These are phyloP conservation scores for Fusarium dimerum DNA, from an alignment of 2,329 filamentous ascomycete species.

Conservation along the genomic window DNA sequence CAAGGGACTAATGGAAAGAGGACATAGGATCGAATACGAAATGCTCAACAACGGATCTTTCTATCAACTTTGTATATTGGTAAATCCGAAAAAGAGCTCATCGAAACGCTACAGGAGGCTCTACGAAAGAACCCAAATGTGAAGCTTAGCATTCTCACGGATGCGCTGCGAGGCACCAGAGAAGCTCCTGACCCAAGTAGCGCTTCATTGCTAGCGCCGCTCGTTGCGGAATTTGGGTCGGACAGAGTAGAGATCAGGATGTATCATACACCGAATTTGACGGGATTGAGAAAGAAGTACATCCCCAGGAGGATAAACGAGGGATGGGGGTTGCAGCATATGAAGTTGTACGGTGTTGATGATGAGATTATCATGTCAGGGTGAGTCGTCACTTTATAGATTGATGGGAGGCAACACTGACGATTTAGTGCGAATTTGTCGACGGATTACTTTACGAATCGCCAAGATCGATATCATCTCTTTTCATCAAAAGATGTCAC, in stretches of 20 bases:
- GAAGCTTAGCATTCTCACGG: slow-evolving; percentile 85
- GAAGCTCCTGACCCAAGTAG: slow-evolving; percentile 85
- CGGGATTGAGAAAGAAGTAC: slow-evolving; percentile 78
- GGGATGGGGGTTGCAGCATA: slow-evolving; percentile 97
- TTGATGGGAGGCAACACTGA: slow-evolving; percentile 14
- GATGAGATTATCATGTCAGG: slow-evolving; percentile 95
- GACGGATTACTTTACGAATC: slow-evolving; percentile 92
- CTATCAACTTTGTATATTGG: slow-evolving; percentile 97
- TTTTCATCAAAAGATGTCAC: slow-evolving; percentile 79
- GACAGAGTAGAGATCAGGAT: slow-evolving; percentile 89
- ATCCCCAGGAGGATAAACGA: slow-evolving; percentile 93
- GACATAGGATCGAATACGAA: slow-evolving; percentile 72
- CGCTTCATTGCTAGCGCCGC: slow-evolving; percentile 80
- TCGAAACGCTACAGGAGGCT: slow-evolving; percentile 74
- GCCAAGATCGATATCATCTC: slow-evolving; percentile 91
- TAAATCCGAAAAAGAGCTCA: slow-evolving; percentile 86
- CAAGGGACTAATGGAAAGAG: slow-evolving; percentile 11
- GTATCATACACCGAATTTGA: slow-evolving; percentile 97
- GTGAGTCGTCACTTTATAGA: slow-evolving; percentile 43
- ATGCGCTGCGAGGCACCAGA: slow-evolving; percentile 86
- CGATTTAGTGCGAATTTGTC: slow-evolving; percentile 74
- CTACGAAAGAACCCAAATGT: slow-evolving; percentile 74
- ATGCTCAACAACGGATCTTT: slow-evolving; percentile 79
- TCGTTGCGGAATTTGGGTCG: slow-evolving; percentile 81
- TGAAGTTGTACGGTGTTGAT: slow-evolving; percentile 97